phyloP scores from a whole-genome alignment of 2,329 filamentous ascomycete species.

The Fusarium sacchari region DNA sequence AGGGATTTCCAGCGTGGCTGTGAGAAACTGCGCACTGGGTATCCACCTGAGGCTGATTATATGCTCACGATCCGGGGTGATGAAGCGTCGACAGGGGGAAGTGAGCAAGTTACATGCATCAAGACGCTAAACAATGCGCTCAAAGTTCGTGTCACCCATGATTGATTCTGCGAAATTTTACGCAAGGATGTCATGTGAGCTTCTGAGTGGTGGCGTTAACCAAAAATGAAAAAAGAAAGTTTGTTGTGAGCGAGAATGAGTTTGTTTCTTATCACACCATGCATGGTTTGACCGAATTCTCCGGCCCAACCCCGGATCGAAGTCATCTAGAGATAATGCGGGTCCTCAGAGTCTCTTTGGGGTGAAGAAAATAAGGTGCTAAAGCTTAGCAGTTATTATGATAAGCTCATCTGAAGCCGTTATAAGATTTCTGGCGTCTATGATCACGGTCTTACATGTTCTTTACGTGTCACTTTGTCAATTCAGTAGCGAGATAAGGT shows the following conservation, averaged over 20 bases:
- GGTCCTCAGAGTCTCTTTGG: not conserved
- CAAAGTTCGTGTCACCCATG: not conserved
- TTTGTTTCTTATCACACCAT: not conserved
- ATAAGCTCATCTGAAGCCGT: not conserved
- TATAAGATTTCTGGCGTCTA: not conserved
- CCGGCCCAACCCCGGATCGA: no score
- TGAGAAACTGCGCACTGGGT: not conserved
- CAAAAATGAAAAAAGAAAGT: not conserved
- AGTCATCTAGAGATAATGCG: not conserved
- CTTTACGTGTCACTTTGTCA: not conserved
- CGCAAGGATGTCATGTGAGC: not conserved
- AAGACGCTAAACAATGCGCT: not conserved
- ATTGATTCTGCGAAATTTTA: not conserved
- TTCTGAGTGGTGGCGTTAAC: no score
- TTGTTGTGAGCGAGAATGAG: constrained; percentile 3
- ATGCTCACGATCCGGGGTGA: not conserved
- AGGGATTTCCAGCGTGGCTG: not conserved
- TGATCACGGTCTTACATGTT: not conserved
- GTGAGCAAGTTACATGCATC: not conserved
- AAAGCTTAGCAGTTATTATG: not conserved
- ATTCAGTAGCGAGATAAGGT: no score
- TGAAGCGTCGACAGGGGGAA: not conserved
- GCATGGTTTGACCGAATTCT: no score
- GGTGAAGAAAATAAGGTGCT: not conserved
- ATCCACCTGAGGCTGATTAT: not conserved